Evolutionary conservation across 2,329 filamentous ascomycete species (phyloP).

Genomic region (Colletotrichum scovillei): DNA sequence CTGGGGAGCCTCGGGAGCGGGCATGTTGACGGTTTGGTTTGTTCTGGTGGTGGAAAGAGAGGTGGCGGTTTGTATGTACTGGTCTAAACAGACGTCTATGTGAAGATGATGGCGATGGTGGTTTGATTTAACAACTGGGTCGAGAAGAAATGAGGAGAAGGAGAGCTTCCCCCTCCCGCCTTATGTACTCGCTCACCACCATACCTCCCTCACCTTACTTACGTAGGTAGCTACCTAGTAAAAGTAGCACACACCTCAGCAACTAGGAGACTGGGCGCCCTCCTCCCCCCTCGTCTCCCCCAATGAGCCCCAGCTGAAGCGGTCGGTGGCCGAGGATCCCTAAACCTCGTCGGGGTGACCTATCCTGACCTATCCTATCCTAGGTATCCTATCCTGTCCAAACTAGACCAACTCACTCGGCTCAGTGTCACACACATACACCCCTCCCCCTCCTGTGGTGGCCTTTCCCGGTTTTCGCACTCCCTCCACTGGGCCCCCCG

Average conservation of each 20-base stretch:
- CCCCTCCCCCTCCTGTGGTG: neutral
- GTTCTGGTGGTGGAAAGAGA: neutral
- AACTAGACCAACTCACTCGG: neutral
- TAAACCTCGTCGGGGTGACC: conserved; percentile 2
- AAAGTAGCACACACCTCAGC: neutral
- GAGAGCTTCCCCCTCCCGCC: neutral
- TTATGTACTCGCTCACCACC: conserved; percentile 29
- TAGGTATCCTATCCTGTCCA: neutral
- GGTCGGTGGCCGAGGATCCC: conserved; percentile 25
- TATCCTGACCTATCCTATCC: neutral
- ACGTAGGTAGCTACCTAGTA: too few species aligned
- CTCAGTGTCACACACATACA: neutral
- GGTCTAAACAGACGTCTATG: neutral
- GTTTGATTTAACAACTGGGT: neutral
- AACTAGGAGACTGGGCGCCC: neutral
- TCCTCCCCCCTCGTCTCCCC: neutral
- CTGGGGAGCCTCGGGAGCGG: conserved; percentile 52
- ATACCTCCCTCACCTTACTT: neutral
- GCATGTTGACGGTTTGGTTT: conserved; percentile 47
- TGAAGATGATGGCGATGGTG: neutral
- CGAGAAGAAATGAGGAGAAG: neutral
- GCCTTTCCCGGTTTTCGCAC: neutral
- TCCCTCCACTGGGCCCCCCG: neutral
- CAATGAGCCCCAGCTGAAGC: conserved; percentile 5
- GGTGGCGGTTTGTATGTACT: neutral